A percentile compares a stretch with the other conserved stretches of the same genome.
Conservation (phyloP, 2,329 filamentous ascomycete genomes). For the Furcasterigmium sp. region DNA sequence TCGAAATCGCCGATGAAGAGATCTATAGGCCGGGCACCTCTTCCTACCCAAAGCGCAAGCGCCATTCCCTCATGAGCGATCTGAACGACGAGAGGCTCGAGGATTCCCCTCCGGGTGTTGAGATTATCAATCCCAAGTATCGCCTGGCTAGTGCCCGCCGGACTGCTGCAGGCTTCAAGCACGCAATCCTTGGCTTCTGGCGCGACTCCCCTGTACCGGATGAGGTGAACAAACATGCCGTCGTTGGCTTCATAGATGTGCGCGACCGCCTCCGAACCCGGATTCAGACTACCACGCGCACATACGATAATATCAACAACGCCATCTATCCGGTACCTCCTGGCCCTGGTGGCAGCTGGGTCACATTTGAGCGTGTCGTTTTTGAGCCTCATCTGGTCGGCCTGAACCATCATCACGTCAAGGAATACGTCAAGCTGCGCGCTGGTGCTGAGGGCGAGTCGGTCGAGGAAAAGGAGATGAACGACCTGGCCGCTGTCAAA, state of each 20-base stretch:
- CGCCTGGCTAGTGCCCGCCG: constrained; percentile 2
- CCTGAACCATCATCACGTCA: constrained; percentile 51
- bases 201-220: constrained; percentile 49
- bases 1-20: not conserved
- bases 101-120: constrained; percentile 21
- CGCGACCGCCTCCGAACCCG: constrained; percentile 56
- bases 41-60: constrained; percentile 51
- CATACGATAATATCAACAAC: constrained; percentile 32
- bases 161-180: constrained; percentile 24
- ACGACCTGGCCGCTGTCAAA: constrained; percentile 37
- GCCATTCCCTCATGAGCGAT: constrained; percentile 41
- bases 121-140: constrained; percentile 13
- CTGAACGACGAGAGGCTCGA: constrained; percentile 43
- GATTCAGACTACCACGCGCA: constrained; percentile 44
- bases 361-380: constrained; percentile 56
- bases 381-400: constrained; percentile 52
- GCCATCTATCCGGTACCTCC: constrained; percentile 44
- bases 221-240: constrained; percentile 46
- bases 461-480: constrained; percentile 29
- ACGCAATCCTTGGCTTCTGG: constrained; percentile 49
- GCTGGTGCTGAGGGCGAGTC: constrained; percentile 29
- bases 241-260: constrained; percentile 59
- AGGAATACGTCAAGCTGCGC: constrained; percentile 57
- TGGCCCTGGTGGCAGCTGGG: constrained; percentile 58
- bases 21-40: constrained; percentile 23